Conservation (phyloP, 148 eudicot genomes). For the Suaeda aralocaspica region DNA sequence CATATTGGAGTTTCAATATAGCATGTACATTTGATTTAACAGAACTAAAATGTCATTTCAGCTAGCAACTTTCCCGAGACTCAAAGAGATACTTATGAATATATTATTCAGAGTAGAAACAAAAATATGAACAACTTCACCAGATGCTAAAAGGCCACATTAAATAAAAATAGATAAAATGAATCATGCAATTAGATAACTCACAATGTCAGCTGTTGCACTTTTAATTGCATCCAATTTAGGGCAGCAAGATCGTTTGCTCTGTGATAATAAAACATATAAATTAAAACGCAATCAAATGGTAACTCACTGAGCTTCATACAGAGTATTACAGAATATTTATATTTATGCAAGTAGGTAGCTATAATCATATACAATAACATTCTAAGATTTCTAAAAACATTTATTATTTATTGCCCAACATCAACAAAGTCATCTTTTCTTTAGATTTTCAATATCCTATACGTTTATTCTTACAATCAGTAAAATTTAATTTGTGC, state of each 20-base stretch:
- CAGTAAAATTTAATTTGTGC: background rate
- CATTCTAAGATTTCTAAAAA: too few species aligned
- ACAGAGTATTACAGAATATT: background rate
- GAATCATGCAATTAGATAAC: slow-evolving; percentile 26
- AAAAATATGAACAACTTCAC: background rate
- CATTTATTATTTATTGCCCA: too few species aligned
- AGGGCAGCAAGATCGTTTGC: slow-evolving; percentile 84
- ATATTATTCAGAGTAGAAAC: background rate
- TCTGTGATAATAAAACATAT: too few species aligned
- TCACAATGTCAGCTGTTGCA: slow-evolving; percentile 94
- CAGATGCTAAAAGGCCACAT: background rate
- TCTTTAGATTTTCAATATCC: too few species aligned
- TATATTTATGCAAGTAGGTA: too few species aligned
- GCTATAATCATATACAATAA: too few species aligned
- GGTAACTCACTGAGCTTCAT: background rate
- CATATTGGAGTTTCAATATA: too few species aligned
- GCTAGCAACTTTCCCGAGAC: too few species aligned
- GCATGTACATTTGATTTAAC: too few species aligned
- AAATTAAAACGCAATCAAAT: slow-evolving; percentile 7
- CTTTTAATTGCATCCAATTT: slow-evolving; percentile 82
- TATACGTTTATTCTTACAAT: background rate
- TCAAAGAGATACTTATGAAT: too few species aligned
- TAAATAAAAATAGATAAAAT: background rate
- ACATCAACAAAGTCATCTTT: too few species aligned
- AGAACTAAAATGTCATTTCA: too few species aligned